Conservation (phyloP, 768 basidiomycete genomes). For the Mycena rebaudengoi region DNA sequence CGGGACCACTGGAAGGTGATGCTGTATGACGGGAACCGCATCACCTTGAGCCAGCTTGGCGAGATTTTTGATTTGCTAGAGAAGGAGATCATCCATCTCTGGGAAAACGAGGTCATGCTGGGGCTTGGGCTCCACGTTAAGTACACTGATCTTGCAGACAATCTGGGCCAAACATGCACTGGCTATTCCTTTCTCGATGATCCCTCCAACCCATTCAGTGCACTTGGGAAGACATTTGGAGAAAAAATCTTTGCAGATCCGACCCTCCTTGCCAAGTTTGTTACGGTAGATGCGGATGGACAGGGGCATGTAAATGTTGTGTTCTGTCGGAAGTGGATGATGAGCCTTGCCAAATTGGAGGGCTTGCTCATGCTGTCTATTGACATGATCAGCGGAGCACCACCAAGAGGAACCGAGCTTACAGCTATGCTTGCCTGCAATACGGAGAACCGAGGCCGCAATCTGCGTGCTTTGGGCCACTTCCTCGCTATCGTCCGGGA, state of each 20-base stretch:
- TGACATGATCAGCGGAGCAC: not conserved
- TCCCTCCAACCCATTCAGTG: not conserved
- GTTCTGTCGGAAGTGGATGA: not conserved
- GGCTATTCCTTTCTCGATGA: constrained; percentile 34
- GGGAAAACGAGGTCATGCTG: constrained; percentile 30
- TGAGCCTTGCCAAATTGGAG: not conserved
- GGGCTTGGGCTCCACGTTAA: constrained; percentile 3
- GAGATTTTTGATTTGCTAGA: constrained; percentile 20
- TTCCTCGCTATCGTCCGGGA: constrained; percentile 26
- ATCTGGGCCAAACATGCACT: constrained; percentile 16
- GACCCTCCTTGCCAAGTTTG: not conserved
- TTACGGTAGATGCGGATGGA: not conserved
- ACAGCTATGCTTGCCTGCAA: not conserved
- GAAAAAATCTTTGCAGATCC: not conserved
- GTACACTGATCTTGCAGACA: constrained; percentile 29
- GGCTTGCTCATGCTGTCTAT: not conserved
- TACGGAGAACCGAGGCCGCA: not conserved
- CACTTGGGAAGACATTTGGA: not conserved
- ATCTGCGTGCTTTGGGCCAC: not conserved
- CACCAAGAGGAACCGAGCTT: not conserved
- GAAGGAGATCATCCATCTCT: constrained; percentile 12
- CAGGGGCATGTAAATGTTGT: not conserved
- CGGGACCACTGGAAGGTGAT: constrained; percentile 11
- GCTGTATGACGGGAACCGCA: constrained; percentile 26
- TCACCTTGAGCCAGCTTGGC: constrained; percentile 11